Evolutionary conservation across 2,329 filamentous ascomycete species (phyloP), one percentile per base, ranked within the genome.

Genomic region (Juglanconis oblonga): DNA sequence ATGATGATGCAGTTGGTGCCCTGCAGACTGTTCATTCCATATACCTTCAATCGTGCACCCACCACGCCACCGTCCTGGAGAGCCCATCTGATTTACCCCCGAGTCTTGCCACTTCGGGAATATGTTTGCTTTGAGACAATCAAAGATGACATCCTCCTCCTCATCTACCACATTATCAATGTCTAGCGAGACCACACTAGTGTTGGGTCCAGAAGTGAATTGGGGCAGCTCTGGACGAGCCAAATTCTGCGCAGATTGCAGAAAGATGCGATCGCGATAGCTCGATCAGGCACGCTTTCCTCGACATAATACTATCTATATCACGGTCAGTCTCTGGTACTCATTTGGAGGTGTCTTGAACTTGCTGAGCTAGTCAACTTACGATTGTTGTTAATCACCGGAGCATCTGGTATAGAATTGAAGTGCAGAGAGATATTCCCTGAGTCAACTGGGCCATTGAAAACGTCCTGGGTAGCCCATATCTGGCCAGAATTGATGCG

Each of bases 1-100:
- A 77, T 72, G 32, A 78, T 70, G 33, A 73, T 73, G 5, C 73
- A 72, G 60, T 79, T 77, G 3, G 76, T 74, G 29, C 78, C 68
- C 14, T 76, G 69, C 49, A 79, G 64, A 55, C 75, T 76, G 29
- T 67, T 64, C 14, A 71, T 73, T 2, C 77, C 77, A 61, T 76
- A 77, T 0, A 79, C 77, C 45, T 69, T 61, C 49, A 78, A 63
- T 13, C 71, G 65, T 33, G 73, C 60, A 55, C 74, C 71, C 0
- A 78, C 76, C 5, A 78, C 76, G n/a, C 76, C 76, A 5, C 75
- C 76, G 5, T 57, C 38, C 35, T 57, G 35, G 8, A 57, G 35
- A 4, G 44, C 29, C 10, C 54, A 57, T 57, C 14, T 35, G 54
- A 33, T 38, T 45, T 3, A 45, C 40, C 1, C 54, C 54, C 4